Evolutionary conservation across 2,329 filamentous ascomycete species (phyloP).

Genomic region (Neopestalotiopsis sp.): DNA sequence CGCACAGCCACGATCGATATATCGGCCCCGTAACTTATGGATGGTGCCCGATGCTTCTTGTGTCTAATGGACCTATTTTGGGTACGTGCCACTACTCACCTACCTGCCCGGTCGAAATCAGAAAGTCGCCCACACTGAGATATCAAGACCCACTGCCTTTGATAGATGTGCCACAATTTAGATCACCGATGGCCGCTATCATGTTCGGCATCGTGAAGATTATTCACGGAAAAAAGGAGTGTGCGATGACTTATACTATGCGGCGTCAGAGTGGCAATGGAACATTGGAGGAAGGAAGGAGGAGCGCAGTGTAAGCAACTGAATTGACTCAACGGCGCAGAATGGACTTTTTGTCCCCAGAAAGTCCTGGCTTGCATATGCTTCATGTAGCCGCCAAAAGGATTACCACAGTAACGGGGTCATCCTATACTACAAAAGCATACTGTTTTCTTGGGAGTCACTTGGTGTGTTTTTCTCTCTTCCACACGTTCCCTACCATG

Average conservation of each 20-base stretch:
- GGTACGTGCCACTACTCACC: background rate
- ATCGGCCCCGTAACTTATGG: background rate
- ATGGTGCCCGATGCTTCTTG: background rate
- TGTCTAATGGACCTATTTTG: background rate
- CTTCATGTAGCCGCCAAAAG: background rate
- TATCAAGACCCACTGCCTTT: no score
- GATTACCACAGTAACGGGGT: conserved; percentile 2
- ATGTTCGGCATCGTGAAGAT: background rate
- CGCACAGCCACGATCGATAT: conserved; percentile 1
- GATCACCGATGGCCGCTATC: background rate
- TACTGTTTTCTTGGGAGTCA: background rate
- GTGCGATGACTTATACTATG: background rate
- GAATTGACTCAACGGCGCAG: background rate
- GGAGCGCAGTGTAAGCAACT: background rate
- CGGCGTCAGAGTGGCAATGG: background rate
- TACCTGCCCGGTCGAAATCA: background rate
- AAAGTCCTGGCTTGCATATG: background rate
- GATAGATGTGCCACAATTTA: background rate
- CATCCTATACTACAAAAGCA: background rate
- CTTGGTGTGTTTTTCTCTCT: background rate
- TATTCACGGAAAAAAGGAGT: background rate
- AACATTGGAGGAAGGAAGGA: background rate
- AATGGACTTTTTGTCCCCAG: background rate
- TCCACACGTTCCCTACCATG: background rate
- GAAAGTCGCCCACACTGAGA: no score